Evolutionary conservation across 208 protist genomes (phyloP), one percentile per base, ranked within the genome.

Genomic region (Crithidia expoeki): DNA sequence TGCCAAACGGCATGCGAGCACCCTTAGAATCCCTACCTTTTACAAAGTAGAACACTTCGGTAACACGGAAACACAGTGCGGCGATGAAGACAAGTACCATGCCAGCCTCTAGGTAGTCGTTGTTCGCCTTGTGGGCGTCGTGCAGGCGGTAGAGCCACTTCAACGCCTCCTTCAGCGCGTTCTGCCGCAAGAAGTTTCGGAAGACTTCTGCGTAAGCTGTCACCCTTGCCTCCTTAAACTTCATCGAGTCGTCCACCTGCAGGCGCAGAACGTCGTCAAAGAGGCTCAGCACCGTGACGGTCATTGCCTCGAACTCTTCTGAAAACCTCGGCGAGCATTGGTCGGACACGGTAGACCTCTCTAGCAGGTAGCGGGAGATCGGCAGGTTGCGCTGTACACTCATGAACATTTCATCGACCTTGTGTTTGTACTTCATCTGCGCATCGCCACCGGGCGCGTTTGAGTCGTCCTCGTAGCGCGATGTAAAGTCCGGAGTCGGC

Each of bases 1-100:
- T 34, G 28, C 57, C 84, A 59, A 78, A 81, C 17, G 92, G 89
- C 82, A 96, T 93, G 32, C 84, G 82, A 6, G 88, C 88, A 10
- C 88, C 92, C 40, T 86, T 81, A 0, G 85, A 81, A 30, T 88
- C 58, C 38, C 74, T 72, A 21, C 89, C 89, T 65, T 90, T 92
- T 6, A 93, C 61, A 42, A 80, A 72, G 71, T 93, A 96, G 67
- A 95, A 96, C 44, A 94, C 79, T 75, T 96, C 86, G 47, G 89
- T 95, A 27, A 96, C 74, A 30, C 92, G 87, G 76, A 95, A 96
- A 71, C 89, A 86, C 33, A 96, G 55, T 16, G 88, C 89, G 10
- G 82, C 87, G 46, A 93, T 87, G 69, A 96, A 90, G n/a, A 96
- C 80, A 11, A 94, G 63, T 70, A 94, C 86, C 80, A 94, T 90